Evolutionary conservation across 148 eudicot species (phyloP).

Genomic region (Simmondsia chinensis): DNA sequence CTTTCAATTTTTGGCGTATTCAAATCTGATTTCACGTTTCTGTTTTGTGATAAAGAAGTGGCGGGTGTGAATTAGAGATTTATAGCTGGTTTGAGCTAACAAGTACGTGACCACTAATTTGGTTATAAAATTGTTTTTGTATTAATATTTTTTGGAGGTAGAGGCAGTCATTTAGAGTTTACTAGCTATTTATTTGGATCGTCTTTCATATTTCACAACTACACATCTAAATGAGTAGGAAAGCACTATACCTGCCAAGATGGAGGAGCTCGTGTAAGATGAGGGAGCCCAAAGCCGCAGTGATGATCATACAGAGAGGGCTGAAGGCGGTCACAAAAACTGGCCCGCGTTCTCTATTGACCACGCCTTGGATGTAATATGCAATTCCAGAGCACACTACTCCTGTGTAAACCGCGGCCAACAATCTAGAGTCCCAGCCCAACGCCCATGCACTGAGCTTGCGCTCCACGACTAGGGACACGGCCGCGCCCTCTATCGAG

Average conservation of each 20-base stretch:
- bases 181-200: no score
- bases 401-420: conserved; percentile 49
- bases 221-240: background rate
- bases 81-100: no score
- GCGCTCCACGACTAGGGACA: conserved; percentile 30
- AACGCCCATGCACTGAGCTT: conserved; percentile 42
- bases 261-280: conserved; percentile 48
- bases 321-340: conserved; percentile 67
- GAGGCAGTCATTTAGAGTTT: no score
- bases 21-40: no score
- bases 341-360: conserved; percentile 52
- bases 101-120: no score
- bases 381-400: conserved; percentile 53
- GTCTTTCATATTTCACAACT: background rate
- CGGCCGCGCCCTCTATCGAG: conserved; percentile 29
- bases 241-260: conserved; percentile 38
- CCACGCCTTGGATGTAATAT: conserved; percentile 55
- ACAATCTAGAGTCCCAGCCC: conserved; percentile 56
- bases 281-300: conserved; percentile 35
- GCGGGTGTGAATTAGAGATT: no score
- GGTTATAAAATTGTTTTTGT: no score
- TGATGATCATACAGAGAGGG: conserved; percentile 62
- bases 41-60: no score
- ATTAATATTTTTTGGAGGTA: no score
- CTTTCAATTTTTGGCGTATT: no score